Base-by-base conservation (phyloP, 768 basidiomycete species). In the Boletellus emodensis region DNA sequence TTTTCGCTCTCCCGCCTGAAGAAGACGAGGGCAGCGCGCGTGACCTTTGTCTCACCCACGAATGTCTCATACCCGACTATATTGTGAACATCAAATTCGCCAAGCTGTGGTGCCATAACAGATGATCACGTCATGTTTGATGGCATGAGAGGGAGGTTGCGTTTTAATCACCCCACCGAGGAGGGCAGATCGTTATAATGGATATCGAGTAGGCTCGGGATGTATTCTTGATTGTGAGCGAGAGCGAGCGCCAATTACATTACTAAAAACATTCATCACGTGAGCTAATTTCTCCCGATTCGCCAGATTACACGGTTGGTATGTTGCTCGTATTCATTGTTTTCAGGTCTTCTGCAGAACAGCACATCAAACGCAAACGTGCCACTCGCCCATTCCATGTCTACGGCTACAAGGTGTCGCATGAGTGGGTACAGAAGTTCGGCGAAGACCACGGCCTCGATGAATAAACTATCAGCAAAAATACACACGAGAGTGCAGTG, bases 361-460 rank as follows among this genome's bases (percentile, higher is more conserved):
- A 30, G 9, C 30, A 4, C 8, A 1, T 11, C 11, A 1, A 26
- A 26, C 4, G 20, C 20, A 20, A 20, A 9, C 28, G 28, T 4
- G 6, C 28, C 28, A 28, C 28, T 28, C 28, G 6, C 17, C 38
- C 39, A 14, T 40, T 39, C 38, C 55, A 28, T 9, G n/a, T 42
- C 15, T 42, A 42, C 26, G 41, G 41, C n/a, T 42, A 42, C 42
- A 33, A 33, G 26, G 42, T 30, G 17, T 15, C 42, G 13, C 42
- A 43, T 28, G 30, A 32, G 9, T 43, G 42, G 42, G 17, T 43
- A 13, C 6, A 13, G n/a, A 12, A 43, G 42, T 43, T 43, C 18
- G 42, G 42, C 12, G n/a, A 28, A 15, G 30, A 33, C 10, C 42
- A 30, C 15, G 17, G n/a, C 42, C 42, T 43, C 8, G 8, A 30